Evolutionary conservation across 805 yeast species (phyloP).

Genomic region (Wickerhamomyces alni): DNA sequence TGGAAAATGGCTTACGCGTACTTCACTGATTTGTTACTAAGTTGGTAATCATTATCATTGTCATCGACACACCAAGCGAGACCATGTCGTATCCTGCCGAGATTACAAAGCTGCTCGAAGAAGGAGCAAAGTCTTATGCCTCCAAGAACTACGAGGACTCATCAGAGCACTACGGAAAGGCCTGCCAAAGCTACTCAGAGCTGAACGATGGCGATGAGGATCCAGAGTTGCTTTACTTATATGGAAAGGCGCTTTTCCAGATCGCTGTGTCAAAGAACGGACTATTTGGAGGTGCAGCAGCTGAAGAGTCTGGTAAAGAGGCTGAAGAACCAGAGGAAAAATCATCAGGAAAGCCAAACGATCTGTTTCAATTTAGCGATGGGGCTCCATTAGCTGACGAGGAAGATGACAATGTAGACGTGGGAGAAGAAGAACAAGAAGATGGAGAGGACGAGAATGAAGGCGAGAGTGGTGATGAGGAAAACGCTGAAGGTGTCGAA

Average conservation of each 20-base stretch:
- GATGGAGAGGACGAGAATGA: slow-evolving; percentile 24
- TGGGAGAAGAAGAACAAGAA: slow-evolving; percentile 6
- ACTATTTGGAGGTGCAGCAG: slow-evolving; percentile 54
- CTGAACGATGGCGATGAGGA: slow-evolving; percentile 55
- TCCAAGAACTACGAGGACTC: slow-evolving; percentile 63
- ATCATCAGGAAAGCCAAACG: slow-evolving; percentile 15
- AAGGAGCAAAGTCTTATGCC: slow-evolving; percentile 62
- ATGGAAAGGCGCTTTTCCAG: slow-evolving; percentile 77
- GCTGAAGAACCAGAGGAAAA: slow-evolving; percentile 23
- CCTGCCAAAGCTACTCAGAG: slow-evolving; percentile 52
- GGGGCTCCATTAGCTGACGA: slow-evolving; percentile 32
- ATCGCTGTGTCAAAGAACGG: slow-evolving; percentile 71
- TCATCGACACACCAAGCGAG: not conserved
- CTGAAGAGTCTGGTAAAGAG: slow-evolving; percentile 20
- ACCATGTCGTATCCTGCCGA: slow-evolving; percentile 30
- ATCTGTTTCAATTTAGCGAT: slow-evolving; percentile 31
- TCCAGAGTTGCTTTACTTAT: slow-evolving; percentile 65
- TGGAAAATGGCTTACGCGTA: too few species aligned
- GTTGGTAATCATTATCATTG: too few species aligned
- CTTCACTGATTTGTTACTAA: too few species aligned
- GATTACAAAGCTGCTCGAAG: slow-evolving; percentile 42
- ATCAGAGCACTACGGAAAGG: slow-evolving; percentile 62
- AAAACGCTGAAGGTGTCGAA: slow-evolving; percentile 20
- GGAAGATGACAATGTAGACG: slow-evolving; percentile 16
- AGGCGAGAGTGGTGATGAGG: slow-evolving; percentile 11